phyloP scores from a whole-genome alignment of 75 land plant genomes.

The Pinus taeda region DNA sequence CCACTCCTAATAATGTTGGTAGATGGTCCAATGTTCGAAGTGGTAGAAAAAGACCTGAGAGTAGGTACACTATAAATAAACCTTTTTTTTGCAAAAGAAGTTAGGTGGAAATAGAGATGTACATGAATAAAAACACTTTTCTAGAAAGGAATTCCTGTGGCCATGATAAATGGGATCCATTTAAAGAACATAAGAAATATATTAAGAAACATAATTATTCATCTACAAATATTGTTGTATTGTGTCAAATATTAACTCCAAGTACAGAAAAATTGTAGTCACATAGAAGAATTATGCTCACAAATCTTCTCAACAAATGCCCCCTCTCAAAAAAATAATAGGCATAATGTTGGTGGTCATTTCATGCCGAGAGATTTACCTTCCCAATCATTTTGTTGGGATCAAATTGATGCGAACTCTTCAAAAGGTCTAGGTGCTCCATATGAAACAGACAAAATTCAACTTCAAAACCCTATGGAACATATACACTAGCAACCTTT shows the following conservation, averaged over 20 bases:
- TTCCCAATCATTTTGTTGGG: background rate
- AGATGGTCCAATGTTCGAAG: background rate
- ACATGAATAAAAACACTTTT: conserved; percentile 16
- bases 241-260: background rate
- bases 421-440: background rate
- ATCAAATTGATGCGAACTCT: background rate
- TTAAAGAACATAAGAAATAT: no score
- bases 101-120: conserved; percentile 1
- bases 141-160: conserved; percentile 20
- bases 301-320: background rate
- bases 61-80: conserved; percentile 5
- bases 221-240: background rate
- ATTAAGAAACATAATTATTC: no score
- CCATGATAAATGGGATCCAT: conserved; percentile 34
- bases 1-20: conserved; percentile 14
- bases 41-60: conserved; percentile 4
- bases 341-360: background rate
- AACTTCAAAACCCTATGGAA: background rate
- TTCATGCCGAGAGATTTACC: background rate
- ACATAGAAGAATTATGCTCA: background rate
- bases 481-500: background rate
- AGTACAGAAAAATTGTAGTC: background rate
- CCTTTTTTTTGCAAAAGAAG: conserved; percentile 9
- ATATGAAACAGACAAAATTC: background rate
- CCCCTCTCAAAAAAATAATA: background rate